These are phyloP conservation scores for Climacium dendroides DNA, from an alignment of 225 moss, liverwort and hornwort genomes.

Conservation along the genomic window DNA sequence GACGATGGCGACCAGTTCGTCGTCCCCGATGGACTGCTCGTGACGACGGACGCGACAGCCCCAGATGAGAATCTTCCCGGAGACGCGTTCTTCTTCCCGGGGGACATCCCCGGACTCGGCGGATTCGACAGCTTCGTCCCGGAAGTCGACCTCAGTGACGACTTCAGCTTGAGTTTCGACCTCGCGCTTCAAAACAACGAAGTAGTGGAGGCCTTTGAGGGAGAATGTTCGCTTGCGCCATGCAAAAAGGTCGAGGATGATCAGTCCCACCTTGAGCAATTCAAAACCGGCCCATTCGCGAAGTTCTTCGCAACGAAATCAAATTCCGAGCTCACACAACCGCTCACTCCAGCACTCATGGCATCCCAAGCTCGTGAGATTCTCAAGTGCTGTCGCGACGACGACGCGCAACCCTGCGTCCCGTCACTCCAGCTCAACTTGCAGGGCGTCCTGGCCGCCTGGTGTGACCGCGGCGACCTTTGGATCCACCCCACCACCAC, in stretches of 20 bases:
- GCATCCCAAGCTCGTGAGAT: conserved; percentile 24
- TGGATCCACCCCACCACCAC: not conserved
- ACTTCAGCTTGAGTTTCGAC: conserved; percentile 31
- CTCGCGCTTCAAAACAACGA: conserved; percentile 10
- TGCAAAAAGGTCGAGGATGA: not conserved
- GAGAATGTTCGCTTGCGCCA: not conserved
- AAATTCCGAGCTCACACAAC: not conserved
- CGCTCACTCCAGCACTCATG: not conserved
- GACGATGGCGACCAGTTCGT: conserved; percentile 29
- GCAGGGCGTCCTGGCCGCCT: conserved; percentile 23
- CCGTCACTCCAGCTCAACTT: conserved; percentile 21
- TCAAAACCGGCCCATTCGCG: conserved; percentile 1
- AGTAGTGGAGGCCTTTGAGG: conserved; percentile 24
- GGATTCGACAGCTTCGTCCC: conserved; percentile 26
- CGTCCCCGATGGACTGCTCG: conserved; percentile 1
- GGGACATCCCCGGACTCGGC: conserved; percentile 37
- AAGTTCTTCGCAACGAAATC: conserved; percentile 25
- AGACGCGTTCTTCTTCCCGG: conserved; percentile 22
- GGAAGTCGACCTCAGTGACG: conserved; percentile 14
- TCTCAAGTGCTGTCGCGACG: conserved; percentile 10
- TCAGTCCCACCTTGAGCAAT: not conserved
- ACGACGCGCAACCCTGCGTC: not conserved
- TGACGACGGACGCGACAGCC: not conserved
- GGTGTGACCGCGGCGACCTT: conserved; percentile 19
- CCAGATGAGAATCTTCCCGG: not conserved